Base-by-base conservation (phyloP, 2,329 filamentous ascomycete species). In the Stachybotrys elegans region DNA sequence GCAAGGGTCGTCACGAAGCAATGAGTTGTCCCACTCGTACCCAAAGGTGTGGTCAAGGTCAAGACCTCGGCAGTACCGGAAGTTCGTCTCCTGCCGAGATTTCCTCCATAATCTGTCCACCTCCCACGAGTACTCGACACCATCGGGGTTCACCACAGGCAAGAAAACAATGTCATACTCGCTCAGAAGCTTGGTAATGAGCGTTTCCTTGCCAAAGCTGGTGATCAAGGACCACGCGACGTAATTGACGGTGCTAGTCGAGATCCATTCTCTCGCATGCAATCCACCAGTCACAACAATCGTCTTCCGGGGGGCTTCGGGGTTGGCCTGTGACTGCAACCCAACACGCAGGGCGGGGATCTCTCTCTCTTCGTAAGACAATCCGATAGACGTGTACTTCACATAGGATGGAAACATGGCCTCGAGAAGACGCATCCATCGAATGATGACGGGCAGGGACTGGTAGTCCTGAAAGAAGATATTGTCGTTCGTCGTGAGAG, bases 251-350 rank as follows among this genome's bases (percentile, higher is more conserved):
- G 90, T 95, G 57, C 85, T 93, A 1, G 86, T 90, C 38, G 89
- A 88, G 52, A 98, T 95, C 93, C 93, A 98, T 71, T 98, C 93
- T 29, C 93, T 81, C 4, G 91, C 92, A 63, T 97, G 93, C n/a
- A 87, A 75, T 40, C 92, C 92, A 43, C 89, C 93, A 4, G 83
- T 83, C 17, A 98, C 72, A 41, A 95, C 71, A 45, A 95, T 81
- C 0, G 88, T 92, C 61, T 88, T 88, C 40, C 87, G 80, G 5
- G 71, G 74, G 12, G 59, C 57, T 4, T 63, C 58, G 3, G 67
- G 56, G 6, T 74, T 64, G 22, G 75, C 46, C 57, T 43, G 70
- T 57, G 37, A 70, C 55, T 59, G 72, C 71, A 56, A 76, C 16
- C 91, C 88, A 4, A 97, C 76, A 48, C 86, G 83, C 19, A 98